Evolutionary conservation across 1,284 basidiomycete species (phyloP).

Genomic region (Cystobasidiaceae sp.): DNA sequence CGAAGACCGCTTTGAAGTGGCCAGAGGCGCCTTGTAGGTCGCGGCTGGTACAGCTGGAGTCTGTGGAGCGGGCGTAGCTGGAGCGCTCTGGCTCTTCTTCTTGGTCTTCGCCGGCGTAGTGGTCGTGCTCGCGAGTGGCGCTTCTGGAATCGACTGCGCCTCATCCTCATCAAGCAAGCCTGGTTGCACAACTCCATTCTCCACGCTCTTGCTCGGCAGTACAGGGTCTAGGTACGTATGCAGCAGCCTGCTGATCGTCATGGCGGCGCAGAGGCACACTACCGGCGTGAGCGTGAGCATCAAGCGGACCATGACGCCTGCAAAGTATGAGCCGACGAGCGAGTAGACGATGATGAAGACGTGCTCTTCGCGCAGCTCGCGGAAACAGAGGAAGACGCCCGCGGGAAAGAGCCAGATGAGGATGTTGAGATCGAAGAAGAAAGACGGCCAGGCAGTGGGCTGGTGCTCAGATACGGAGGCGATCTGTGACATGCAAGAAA

Average conservation of each 20-base stretch:
- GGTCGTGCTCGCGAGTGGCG: conserved; percentile 40
- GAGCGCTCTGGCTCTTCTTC: conserved; percentile 51
- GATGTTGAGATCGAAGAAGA: conserved; percentile 99
- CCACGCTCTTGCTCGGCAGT: conserved; percentile 43
- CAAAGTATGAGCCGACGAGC: conserved; percentile 93
- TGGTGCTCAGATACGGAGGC: conserved; percentile 99
- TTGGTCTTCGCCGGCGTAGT: conserved; percentile 55
- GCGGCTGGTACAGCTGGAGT: conserved; percentile 25
- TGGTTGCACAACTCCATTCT: conserved; percentile 32
- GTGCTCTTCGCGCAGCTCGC: conserved; percentile 89
- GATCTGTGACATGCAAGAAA: conserved; percentile 62
- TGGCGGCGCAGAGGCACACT: conserved; percentile 84
- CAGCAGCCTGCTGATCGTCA: conserved; percentile 81
- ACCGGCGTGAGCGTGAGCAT: conserved; percentile 90
- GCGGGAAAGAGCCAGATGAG: conserved; percentile 98
- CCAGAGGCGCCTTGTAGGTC: conserved; percentile 32
- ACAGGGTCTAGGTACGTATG: conserved; percentile 77
- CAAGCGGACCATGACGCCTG: conserved; percentile 96
- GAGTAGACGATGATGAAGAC: conserved; percentile 99
- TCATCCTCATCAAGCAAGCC: conserved; percentile 40
- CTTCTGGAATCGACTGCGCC: conserved; percentile 44
- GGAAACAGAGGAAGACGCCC: conserved; percentile 90
- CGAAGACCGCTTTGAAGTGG: conserved; percentile 32
- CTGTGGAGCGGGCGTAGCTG: conserved; percentile 48
- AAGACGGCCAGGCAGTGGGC: conserved; percentile 98